These are phyloP conservation scores for Cladosporium sp. DNA, from an alignment of 2,329 filamentous ascomycete genomes.

Conservation along the genomic window DNA sequence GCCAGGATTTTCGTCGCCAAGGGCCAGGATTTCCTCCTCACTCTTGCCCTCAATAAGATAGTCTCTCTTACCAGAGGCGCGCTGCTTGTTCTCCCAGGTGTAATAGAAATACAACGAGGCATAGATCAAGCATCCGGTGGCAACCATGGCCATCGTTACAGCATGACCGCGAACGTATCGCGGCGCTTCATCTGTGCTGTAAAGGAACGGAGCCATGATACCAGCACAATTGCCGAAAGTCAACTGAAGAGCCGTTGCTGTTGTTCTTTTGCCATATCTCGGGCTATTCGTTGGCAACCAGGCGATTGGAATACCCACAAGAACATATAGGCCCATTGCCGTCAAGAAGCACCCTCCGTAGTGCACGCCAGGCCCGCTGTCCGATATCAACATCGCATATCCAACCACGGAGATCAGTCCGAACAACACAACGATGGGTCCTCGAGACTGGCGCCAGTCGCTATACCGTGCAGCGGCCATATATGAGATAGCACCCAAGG, in stretches of 20 bases:
- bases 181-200: slow-evolving; percentile 41
- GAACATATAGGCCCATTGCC: slow-evolving; percentile 65
- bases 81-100: slow-evolving; percentile 33
- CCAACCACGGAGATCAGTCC: slow-evolving; percentile 49
- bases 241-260: slow-evolving; percentile 66
- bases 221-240: slow-evolving; percentile 67
- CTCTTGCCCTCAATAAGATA: slow-evolving; percentile 61
- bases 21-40: slow-evolving; percentile 54
- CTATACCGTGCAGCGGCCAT: slow-evolving; percentile 63
- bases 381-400: slow-evolving; percentile 58
- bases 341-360: slow-evolving; percentile 77
- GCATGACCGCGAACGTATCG: slow-evolving; percentile 50
- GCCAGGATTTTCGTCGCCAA: slow-evolving; percentile 56
- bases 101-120: slow-evolving; percentile 36
- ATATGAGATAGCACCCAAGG: slow-evolving; percentile 66
- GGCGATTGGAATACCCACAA: slow-evolving; percentile 52
- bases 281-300: slow-evolving; percentile 64
- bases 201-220: slow-evolving; percentile 60
- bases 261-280: slow-evolving; percentile 71
- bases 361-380: slow-evolving; percentile 58
- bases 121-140: slow-evolving; percentile 8
- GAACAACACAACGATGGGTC: slow-evolving; percentile 60
- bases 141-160: slow-evolving; percentile 49
- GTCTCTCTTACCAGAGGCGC: slow-evolving; percentile 59
- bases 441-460: slow-evolving; percentile 63